Evolutionary conservation across 768 basidiomycete genomes (phyloP).

Genomic region (Cystobasidium onofrii): DNA sequence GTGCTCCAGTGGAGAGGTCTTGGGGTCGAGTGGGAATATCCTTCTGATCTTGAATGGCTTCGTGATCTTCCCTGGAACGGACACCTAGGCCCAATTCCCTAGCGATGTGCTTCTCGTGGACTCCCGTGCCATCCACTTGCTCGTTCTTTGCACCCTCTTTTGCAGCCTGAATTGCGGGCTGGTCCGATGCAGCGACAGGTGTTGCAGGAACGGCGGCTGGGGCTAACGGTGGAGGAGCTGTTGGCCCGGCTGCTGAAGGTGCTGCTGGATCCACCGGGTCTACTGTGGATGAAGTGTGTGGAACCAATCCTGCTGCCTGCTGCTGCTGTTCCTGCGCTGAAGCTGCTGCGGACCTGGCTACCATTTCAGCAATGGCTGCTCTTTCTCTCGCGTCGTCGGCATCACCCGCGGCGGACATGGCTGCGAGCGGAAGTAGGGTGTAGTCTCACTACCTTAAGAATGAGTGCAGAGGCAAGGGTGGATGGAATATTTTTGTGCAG

Average conservation of each 20-base stretch:
- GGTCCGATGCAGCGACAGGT: neutral
- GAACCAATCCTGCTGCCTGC: neutral
- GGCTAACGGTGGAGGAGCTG: neutral
- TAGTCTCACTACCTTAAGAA: no score
- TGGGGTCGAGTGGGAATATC: slow-evolving; percentile 13
- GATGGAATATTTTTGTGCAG: neutral
- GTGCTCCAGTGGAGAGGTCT: slow-evolving; percentile 11
- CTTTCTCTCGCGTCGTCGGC: neutral
- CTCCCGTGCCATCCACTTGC: neutral
- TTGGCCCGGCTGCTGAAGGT: neutral
- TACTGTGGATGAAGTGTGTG: neutral
- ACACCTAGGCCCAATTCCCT: neutral
- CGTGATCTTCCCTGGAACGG: neutral
- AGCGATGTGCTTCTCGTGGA: neutral
- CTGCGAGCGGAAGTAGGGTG: no score
- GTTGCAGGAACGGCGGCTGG: neutral
- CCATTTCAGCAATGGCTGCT: neutral
- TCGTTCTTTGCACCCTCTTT: neutral
- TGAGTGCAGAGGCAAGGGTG: no score
- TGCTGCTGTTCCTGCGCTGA: neutral
- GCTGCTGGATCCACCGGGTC: neutral
- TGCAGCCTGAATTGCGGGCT: slow-evolving; percentile 18
- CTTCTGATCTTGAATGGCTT: neutral
- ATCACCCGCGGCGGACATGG: neutral
- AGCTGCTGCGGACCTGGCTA: neutral